These are phyloP conservation scores for Vanrija sp. DNA, from an alignment of 1,284 basidiomycete genomes.

Conservation along the genomic window DNA sequence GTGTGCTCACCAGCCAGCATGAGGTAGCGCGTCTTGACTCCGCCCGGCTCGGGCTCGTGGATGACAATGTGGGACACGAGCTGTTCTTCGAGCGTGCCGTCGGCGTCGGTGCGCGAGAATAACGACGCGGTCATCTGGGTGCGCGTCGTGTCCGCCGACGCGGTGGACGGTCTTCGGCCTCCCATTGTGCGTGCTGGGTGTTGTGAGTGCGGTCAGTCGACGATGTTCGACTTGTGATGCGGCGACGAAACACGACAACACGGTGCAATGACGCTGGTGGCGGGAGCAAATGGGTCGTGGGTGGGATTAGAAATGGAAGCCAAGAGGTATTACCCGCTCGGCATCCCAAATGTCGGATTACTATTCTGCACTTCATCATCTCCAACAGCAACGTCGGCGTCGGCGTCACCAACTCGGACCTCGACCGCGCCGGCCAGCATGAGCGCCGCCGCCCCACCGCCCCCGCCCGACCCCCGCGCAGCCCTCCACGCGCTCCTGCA, in stretches of 20 bases:
- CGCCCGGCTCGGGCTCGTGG: slow-evolving; percentile 67
- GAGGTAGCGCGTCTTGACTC: slow-evolving; percentile 75
- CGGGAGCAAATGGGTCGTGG: no score
- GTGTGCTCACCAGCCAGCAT: slow-evolving; percentile 71
- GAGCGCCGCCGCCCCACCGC: background rate
- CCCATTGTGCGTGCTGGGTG: slow-evolving; percentile 1
- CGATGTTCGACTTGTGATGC: no score
- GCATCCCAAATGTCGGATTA: no score
- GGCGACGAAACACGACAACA: no score
- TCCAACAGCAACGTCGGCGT: no score
- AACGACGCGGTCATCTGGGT: slow-evolving; percentile 75
- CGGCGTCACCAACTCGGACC: background rate
- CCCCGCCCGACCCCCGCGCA: background rate
- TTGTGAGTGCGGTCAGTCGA: no score
- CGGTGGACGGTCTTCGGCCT: background rate
- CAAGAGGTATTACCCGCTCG: no score
- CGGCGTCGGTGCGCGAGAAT: slow-evolving; percentile 63
- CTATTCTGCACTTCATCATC: no score
- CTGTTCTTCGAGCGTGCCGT: slow-evolving; percentile 63
- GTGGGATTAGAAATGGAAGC: no score
- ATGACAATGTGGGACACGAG: slow-evolving; percentile 85
- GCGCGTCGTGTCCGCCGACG: slow-evolving; percentile 29
- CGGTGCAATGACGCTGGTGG: no score
- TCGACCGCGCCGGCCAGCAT: background rate
- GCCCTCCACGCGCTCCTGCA: slow-evolving; percentile 15